A percentile compares a stretch with the other conserved stretches of the same genome.
These are phyloP conservation scores for Hamigera avellanea DNA, from an alignment of 495 filamentous ascomycete genomes.

Conservation along the genomic window DNA sequence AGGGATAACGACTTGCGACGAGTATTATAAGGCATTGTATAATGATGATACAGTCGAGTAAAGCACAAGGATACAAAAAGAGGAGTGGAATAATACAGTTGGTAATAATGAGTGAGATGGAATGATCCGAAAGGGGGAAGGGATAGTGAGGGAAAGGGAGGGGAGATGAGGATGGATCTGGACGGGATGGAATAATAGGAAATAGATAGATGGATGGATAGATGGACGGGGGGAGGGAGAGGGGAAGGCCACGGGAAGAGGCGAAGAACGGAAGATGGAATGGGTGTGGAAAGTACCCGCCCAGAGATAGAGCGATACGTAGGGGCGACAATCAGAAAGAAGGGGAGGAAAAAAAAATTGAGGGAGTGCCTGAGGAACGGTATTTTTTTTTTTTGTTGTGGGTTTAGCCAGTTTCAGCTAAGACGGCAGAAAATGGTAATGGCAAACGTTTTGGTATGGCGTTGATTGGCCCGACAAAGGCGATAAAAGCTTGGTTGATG, in stretches of 20 bases:
- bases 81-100: conserved; percentile 3
- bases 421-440: no score
- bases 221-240: background rate
- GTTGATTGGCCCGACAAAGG: no score
- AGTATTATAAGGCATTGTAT: conserved; percentile 89
- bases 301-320: no score
- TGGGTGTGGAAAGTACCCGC: no score
- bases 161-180: background rate
- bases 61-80: conserved; percentile 1
- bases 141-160: conserved; percentile 3
- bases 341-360: conserved; percentile 6
- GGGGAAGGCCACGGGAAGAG: background rate
- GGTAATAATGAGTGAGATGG: conserved; percentile 1
- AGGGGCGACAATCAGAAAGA: conserved; percentile 4
- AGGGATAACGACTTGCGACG: conserved; percentile 93
- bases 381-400: no score
- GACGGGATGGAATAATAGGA: background rate
- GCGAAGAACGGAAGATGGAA: background rate
- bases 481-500: no score
- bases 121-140: conserved; percentile 6
- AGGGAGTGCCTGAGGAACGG: background rate
- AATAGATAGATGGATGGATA: no score
- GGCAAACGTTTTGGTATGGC: no score
- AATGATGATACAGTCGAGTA: background rate
- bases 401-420: no score